A percentile compares a stretch with the other conserved stretches of the same genome.
These are phyloP conservation scores for Corchorus olitorius DNA, from an alignment of 345 rosid species.

Conservation along the genomic window DNA sequence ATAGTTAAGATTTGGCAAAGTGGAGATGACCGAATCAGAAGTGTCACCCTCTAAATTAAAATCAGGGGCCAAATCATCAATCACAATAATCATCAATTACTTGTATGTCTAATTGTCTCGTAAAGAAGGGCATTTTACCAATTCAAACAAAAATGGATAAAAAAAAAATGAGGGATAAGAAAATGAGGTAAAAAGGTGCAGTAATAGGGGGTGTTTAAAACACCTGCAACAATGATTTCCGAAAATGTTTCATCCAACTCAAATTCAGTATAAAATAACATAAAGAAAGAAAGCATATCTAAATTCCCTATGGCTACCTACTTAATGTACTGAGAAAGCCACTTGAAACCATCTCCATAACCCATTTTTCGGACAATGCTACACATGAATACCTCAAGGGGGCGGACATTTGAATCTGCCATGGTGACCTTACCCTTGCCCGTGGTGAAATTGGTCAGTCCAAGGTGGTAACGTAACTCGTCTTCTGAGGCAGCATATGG, in stretches of 20 bases:
- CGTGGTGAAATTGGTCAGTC: conserved; percentile 70
- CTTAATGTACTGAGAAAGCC: conserved; percentile 78
- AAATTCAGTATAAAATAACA: conserved; percentile 29
- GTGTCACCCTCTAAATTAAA: neutral
- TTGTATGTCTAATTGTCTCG: conserved; percentile 1
- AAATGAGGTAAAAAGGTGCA: neutral
- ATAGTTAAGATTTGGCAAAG: neutral
- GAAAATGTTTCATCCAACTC: conserved; percentile 18
- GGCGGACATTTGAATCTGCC: conserved; percentile 54
- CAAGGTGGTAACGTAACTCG: conserved; percentile 64
- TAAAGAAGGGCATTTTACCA: neutral
- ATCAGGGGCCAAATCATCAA: neutral
- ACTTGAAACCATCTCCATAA: conserved; percentile 74
- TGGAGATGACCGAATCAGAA: neutral
- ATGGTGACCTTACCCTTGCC: conserved; percentile 66
- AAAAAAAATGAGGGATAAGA: neutral
- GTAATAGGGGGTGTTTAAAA: neutral
- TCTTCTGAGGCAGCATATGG: conserved; percentile 76
- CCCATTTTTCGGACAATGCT: conserved; percentile 84
- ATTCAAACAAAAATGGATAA: neutral
- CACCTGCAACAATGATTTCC: neutral
- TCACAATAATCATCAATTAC: neutral
- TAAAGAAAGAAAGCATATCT: conserved; percentile 12
- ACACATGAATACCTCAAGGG: conserved; percentile 76
- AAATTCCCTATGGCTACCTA: conserved; percentile 26